Percentiles rank a stretch among this genome's conserved stretches.
Evolutionary conservation across 2,329 filamentous ascomycete genomes (phyloP).

Genomic region (Fusarium sp.): DNA sequence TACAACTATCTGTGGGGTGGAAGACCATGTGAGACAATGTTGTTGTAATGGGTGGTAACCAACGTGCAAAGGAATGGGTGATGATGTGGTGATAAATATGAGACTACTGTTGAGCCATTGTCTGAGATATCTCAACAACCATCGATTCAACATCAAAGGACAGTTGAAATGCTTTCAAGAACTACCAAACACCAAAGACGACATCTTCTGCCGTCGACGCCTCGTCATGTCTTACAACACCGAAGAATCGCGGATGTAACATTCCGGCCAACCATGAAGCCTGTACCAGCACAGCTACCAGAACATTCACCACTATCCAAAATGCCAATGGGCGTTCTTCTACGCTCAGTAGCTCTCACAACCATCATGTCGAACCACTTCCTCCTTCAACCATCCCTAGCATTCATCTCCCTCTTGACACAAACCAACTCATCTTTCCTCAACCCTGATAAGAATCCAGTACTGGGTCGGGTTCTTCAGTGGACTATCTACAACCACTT

Average conservation of each 20-base stretch:
- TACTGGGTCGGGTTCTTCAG: slow-evolving; percentile 57
- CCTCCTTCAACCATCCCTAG: slow-evolving; percentile 42
- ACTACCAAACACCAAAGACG: not conserved
- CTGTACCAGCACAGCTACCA: not conserved
- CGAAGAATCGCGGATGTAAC: slow-evolving; percentile 9
- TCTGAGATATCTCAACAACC: fast-evolving
- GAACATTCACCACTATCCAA: slow-evolving; percentile 30
- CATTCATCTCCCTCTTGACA: slow-evolving; percentile 40
- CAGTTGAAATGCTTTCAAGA: slow-evolving; percentile 10
- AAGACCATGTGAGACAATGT: not conserved
- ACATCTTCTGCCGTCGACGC: not conserved
- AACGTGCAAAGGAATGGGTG: not conserved
- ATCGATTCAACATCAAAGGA: not conserved
- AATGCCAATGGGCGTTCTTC: slow-evolving; percentile 37
- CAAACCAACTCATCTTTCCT: slow-evolving; percentile 50
- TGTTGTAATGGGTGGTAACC: too few relatives aligned
- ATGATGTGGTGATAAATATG: not conserved
- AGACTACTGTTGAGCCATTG: too few relatives aligned
- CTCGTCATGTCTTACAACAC: not conserved
- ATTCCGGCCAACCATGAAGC: slow-evolving; percentile 11
- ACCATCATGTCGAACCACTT: slow-evolving; percentile 45
- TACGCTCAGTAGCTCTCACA: slow-evolving; percentile 44
- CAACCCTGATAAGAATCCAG: slow-evolving; percentile 56
- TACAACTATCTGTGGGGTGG: not conserved
- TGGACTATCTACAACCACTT: slow-evolving; percentile 66